A percentile compares a stretch with the other conserved stretches of the same genome.
Conservation (phyloP, 2,329 filamentous ascomycete species). For the Magnaporthiopsis rhizophila region DNA sequence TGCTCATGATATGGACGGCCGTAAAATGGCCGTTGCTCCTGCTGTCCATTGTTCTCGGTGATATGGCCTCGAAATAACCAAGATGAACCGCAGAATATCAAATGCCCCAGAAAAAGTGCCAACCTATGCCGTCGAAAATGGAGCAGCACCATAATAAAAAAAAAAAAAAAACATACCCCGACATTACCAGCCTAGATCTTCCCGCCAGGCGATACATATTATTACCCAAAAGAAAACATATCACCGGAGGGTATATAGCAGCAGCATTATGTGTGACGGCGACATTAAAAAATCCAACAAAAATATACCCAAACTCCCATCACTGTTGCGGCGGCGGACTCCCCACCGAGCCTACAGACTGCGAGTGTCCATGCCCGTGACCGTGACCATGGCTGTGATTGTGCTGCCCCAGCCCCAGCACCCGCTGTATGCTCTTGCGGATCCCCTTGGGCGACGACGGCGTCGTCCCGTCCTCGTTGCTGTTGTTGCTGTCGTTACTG, state of each 20-base stretch:
- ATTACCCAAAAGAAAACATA: neutral
- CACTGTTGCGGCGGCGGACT: too few species aligned
- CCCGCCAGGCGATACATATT: neutral
- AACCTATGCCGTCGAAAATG: too few species aligned
- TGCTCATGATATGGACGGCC: too few species aligned
- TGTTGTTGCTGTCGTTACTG: neutral
- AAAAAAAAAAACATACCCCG: too few species aligned
- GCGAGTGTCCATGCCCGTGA: slow-evolving; percentile 18
- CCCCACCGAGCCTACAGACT: slow-evolving; percentile 6
- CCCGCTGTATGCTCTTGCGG: slow-evolving; percentile 25
- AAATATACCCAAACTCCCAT: neutral
- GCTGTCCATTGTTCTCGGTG: too few species aligned
- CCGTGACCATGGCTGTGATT: slow-evolving; percentile 23
- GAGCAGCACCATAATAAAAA: too few species aligned
- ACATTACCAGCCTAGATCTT: neutral
- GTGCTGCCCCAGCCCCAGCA: slow-evolving; percentile 23
- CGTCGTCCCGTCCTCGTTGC: neutral
- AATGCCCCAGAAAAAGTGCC: too few species aligned
- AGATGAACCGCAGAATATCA: too few species aligned
- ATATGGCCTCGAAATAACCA: too few species aligned
- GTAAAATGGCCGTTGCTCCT: too few species aligned
- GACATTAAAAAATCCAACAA: neutral
- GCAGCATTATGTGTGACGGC: neutral
- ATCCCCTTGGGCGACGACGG: slow-evolving; percentile 19
- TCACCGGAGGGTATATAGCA: neutral